A percentile compares a stretch with the other conserved stretches of the same genome.
These are phyloP conservation scores for Pestalotiopsis sp. DNA, from an alignment of 2,329 filamentous ascomycete species.

Conservation along the genomic window DNA sequence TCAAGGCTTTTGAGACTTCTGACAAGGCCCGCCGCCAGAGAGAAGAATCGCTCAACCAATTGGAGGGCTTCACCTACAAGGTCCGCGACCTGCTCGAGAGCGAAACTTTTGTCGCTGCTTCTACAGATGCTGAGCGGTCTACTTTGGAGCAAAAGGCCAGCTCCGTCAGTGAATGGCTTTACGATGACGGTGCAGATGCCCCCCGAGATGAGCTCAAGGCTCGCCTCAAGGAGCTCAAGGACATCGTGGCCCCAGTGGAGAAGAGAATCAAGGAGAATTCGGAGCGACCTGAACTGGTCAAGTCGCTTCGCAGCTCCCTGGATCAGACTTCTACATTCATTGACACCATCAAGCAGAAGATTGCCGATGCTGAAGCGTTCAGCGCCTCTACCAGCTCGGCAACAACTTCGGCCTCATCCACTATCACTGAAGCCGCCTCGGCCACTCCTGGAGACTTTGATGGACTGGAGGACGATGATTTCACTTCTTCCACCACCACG, in stretches of 20 bases:
- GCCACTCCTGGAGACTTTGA: conserved; percentile 59
- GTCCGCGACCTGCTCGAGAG: conserved; percentile 81
- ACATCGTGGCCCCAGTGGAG: conserved; percentile 77
- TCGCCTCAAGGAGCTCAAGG: conserved; percentile 76
- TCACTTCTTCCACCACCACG: conserved; percentile 34
- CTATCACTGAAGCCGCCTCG: conserved; percentile 49
- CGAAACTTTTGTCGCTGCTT: conserved; percentile 71
- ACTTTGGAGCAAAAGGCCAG: conserved; percentile 69
- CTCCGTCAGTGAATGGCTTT: conserved; percentile 85
- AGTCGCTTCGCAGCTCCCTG: conserved; percentile 70
- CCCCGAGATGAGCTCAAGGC: conserved; percentile 73
- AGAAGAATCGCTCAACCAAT: conserved; percentile 86
- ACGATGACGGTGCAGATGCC: conserved; percentile 80
- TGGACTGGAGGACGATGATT: conserved; percentile 75
- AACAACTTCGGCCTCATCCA: conserved; percentile 44
- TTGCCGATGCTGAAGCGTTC: conserved; percentile 68
- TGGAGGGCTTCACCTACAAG: conserved; percentile 93
- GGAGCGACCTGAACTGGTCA: conserved; percentile 71
- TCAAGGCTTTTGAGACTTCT: conserved; percentile 83
- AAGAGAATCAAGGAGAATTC: conserved; percentile 73
- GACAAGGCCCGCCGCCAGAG: conserved; percentile 76
- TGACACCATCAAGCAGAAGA: conserved; percentile 69
- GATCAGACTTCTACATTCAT: conserved; percentile 73
- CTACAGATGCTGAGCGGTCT: conserved; percentile 69
- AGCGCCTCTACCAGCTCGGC: conserved; percentile 55